Evolutionary conservation across 352 stramenopile genomes (phyloP).

Genomic region (Phytophthora sp.): DNA sequence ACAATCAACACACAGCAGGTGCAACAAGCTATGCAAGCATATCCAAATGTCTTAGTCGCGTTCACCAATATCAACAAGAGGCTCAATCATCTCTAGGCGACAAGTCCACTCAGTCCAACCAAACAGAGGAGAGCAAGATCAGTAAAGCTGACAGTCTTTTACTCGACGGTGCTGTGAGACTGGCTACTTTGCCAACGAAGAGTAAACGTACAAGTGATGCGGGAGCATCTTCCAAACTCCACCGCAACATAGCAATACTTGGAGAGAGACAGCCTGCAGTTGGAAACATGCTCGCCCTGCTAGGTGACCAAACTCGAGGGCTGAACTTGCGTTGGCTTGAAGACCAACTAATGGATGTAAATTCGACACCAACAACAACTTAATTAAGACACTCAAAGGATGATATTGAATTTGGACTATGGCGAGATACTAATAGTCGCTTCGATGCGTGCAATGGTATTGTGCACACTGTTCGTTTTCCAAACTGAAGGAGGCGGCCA

Average conservation of each 20-base stretch:
- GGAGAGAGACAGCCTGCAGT: constrained; percentile 39
- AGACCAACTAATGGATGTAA: constrained; percentile 9
- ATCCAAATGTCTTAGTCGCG: constrained; percentile 9
- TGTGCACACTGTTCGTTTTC: too few species aligned
- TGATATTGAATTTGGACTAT: too few species aligned
- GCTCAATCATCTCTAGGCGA: neutral
- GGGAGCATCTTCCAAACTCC: constrained; percentile 1
- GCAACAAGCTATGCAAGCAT: neutral
- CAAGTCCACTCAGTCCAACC: constrained; percentile 10
- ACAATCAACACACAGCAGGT: neutral
- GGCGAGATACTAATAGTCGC: too few species aligned
- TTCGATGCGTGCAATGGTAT: too few species aligned
- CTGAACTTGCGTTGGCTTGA: constrained; percentile 6
- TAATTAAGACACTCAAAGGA: neutral
- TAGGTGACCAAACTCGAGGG: constrained; percentile 15
- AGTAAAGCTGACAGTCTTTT: constrained; percentile 1
- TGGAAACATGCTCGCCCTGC: constrained; percentile 35
- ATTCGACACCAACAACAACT: neutral
- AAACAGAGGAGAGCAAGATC: constrained; percentile 11
- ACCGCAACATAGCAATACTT: constrained; percentile 31
- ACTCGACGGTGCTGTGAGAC: constrained; percentile 11
- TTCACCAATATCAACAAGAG: constrained; percentile 13
- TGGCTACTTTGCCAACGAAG: constrained; percentile 9
- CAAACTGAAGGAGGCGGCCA: neutral
- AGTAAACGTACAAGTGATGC: neutral